A percentile compares a stretch with the other conserved stretches of the same genome.
Conservation (phyloP, 1,284 basidiomycete genomes). For the Bjerkandera adusta region DNA sequence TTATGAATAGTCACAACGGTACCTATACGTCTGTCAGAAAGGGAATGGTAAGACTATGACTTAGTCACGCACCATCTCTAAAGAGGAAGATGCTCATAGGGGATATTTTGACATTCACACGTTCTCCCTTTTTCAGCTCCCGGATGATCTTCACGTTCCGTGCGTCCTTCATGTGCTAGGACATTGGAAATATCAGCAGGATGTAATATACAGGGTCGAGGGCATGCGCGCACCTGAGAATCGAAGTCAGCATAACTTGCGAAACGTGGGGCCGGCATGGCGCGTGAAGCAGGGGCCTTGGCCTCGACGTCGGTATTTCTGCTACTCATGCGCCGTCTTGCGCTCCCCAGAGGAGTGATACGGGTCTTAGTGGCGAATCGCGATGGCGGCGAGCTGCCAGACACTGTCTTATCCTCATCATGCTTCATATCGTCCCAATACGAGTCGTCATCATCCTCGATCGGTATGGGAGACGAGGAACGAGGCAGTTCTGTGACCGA, state of each 20-base stretch:
- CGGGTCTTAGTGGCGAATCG: slow-evolving; percentile 24
- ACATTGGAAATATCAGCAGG: not conserved
- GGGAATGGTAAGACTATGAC: slow-evolving; percentile 1
- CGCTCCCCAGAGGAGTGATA: slow-evolving; percentile 12
- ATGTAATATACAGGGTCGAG: not conserved
- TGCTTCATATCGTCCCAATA: slow-evolving; percentile 22
- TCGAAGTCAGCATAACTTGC: slow-evolving; percentile 1
- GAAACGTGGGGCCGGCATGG: slow-evolving; percentile 5
- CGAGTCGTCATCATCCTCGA: slow-evolving; percentile 24
- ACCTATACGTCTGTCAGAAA: slow-evolving; percentile 33
- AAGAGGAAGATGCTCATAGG: slow-evolving; percentile 67
- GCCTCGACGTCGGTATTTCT: slow-evolving; percentile 18
- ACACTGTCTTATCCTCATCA: slow-evolving; percentile 27
- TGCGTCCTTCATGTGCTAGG: slow-evolving; percentile 18
- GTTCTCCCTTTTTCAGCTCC: slow-evolving; percentile 56
- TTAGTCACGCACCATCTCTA: slow-evolving; percentile 54
- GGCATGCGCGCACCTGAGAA: slow-evolving; percentile 10
- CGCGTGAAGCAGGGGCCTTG: not conserved
- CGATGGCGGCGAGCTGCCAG: slow-evolving; percentile 25
- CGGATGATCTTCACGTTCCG: slow-evolving; percentile 36
- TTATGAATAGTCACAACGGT: slow-evolving; percentile 60
- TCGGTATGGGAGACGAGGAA: slow-evolving; percentile 39
- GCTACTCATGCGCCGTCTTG: slow-evolving; percentile 11
- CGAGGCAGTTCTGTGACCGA: slow-evolving; percentile 37
- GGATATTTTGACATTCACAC: slow-evolving; percentile 55